These are phyloP conservation scores for Yarrowia sp. DNA, from an alignment of 805 yeast genomes.

Conservation along the genomic window DNA sequence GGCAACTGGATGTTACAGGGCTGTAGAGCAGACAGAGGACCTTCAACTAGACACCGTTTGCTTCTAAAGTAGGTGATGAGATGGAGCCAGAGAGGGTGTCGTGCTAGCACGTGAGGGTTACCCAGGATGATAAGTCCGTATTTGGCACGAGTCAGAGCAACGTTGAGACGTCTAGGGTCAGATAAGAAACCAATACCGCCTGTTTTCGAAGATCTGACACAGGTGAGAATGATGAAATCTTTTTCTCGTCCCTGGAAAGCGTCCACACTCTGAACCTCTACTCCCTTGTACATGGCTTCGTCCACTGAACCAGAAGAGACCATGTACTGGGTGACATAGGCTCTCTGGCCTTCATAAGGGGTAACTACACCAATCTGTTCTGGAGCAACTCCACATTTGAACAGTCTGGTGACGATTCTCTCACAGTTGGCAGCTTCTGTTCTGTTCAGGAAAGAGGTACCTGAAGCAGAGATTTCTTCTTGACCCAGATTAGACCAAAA, in stretches of 20 bases:
- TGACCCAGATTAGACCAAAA: constrained; percentile 88
- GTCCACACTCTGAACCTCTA: constrained; percentile 93
- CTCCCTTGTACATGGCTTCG: constrained; percentile 60
- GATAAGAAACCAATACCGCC: constrained; percentile 78
- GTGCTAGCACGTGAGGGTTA: constrained; percentile 72
- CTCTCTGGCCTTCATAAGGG: constrained; percentile 92
- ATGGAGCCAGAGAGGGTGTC: constrained; percentile 74
- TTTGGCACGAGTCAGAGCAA: constrained; percentile 84
- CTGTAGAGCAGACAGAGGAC: constrained; percentile 76
- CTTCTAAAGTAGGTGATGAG: constrained; percentile 76
- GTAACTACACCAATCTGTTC: constrained; percentile 88
- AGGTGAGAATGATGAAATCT: constrained; percentile 71
- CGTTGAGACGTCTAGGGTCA: constrained; percentile 84
- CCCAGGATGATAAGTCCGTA: constrained; percentile 80
- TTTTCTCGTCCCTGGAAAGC: constrained; percentile 93
- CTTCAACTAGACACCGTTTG: constrained; percentile 85
- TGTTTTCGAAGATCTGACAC: constrained; percentile 76
- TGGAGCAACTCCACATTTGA: constrained; percentile 74
- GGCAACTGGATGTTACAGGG: constrained; percentile 45
- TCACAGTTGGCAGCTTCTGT: constrained; percentile 90
- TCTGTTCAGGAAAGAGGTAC: constrained; percentile 78
- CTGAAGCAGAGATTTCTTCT: constrained; percentile 81
- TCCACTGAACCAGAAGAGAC: constrained; percentile 66
- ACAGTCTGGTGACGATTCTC: constrained; percentile 66
- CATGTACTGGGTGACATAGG: constrained; percentile 77